phyloP scores from a whole-genome alignment of 202 grass and related monocot species.

The Setaria italica region DNA sequence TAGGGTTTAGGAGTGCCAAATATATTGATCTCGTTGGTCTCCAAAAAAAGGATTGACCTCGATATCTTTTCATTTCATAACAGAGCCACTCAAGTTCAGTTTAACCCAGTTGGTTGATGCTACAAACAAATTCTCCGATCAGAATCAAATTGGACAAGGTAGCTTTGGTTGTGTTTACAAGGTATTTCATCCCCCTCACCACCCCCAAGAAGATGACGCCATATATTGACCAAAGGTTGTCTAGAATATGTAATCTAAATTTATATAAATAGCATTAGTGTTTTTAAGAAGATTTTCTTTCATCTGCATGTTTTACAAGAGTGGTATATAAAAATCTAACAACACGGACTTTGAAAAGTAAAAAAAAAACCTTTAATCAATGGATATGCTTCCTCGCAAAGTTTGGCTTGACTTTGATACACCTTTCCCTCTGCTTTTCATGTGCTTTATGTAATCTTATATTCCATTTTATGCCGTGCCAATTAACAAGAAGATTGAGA shows the following conservation, averaged over 20 bases:
- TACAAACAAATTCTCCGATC: slow-evolving; percentile 36
- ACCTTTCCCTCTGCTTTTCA: background rate
- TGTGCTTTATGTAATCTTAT: slow-evolving; percentile 6
- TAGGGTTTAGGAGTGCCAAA: background rate
- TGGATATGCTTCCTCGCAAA: background rate
- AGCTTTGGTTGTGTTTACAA: slow-evolving; percentile 46
- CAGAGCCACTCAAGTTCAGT: slow-evolving; percentile 10
- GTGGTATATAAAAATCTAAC: background rate
- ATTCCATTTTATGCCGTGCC: background rate
- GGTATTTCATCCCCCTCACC: background rate
- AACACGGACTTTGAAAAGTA: background rate
- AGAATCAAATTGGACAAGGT: slow-evolving; percentile 38
- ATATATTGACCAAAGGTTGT: background rate
- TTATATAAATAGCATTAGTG: background rate
- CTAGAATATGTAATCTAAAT: background rate
- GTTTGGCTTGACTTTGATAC: background rate
- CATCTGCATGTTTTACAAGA: background rate
- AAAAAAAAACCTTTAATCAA: background rate
- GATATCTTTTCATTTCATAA: background rate
- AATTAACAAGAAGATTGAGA: background rate
- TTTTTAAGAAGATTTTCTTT: slow-evolving; percentile 7
- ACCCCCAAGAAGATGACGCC: background rate
- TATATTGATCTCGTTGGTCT: background rate
- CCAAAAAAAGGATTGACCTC: background rate
- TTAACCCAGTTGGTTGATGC: slow-evolving; percentile 37